phyloP scores from a whole-genome alignment of 768 basidiomycete genomes.

The Amanita pseudoporphyria region DNA sequence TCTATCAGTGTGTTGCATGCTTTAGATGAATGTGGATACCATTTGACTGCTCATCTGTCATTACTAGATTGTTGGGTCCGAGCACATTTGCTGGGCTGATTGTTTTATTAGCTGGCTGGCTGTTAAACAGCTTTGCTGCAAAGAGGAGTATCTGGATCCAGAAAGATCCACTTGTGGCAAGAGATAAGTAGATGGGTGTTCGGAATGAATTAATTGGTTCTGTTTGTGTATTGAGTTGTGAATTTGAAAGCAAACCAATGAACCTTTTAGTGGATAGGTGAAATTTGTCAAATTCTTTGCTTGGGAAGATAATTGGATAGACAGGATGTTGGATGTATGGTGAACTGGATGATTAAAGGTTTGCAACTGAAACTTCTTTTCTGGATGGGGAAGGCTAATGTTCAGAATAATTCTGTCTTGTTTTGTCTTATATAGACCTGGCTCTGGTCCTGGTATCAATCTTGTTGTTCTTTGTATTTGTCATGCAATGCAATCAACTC shows the following conservation, averaged over 20 bases:
- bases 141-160: constrained; percentile 50
- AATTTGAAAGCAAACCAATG: not conserved
- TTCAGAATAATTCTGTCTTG: constrained; percentile 60
- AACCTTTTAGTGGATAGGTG: constrained; percentile 23
- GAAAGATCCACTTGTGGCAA: constrained; percentile 46
- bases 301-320: constrained; percentile 72
- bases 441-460: constrained; percentile 78
- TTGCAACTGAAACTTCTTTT: not conserved
- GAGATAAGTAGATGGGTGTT: constrained; percentile 71
- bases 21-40: not conserved
- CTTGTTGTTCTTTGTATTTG: constrained; percentile 67
- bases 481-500: constrained; percentile 63
- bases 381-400: not conserved
- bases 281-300: constrained; percentile 83
- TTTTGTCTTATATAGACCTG: constrained; percentile 66
- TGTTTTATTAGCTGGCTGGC: constrained; percentile 55
- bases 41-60: no score
- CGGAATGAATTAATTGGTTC: constrained; percentile 70
- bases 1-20: constrained; percentile 56
- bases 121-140: constrained; percentile 60
- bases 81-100: constrained; percentile 72
- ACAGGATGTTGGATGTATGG: constrained; percentile 56
- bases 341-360: constrained; percentile 74
- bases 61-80: constrained; percentile 45
- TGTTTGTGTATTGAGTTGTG: constrained; percentile 23